Evolutionary conservation across 2,329 filamentous ascomycete species (phyloP).

Genomic region (Fusarium xyrophilum): DNA sequence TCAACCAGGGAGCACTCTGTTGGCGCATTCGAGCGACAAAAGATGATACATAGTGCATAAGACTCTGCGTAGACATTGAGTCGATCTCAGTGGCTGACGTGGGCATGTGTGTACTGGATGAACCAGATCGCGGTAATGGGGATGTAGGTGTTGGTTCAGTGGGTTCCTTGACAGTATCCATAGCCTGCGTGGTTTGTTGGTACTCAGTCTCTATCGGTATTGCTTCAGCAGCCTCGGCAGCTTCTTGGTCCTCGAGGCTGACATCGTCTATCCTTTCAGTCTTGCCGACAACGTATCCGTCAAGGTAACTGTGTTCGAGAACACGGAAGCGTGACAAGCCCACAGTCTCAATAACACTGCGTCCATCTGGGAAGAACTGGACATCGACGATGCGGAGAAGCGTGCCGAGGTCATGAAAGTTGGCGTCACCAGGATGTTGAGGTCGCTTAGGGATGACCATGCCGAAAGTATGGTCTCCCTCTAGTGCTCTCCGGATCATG

Average conservation of each 20-base stretch:
- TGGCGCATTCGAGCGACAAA: constrained; percentile 75
- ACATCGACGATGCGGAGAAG: constrained; percentile 77
- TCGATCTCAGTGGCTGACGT: constrained; percentile 30
- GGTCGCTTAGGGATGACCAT: constrained; percentile 77
- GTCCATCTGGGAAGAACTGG: constrained; percentile 78
- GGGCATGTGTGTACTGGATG: constrained; percentile 6
- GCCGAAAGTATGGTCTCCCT: constrained; percentile 78
- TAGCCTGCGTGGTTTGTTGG: neutral
- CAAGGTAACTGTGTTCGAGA: constrained; percentile 66
- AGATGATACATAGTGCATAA: constrained; percentile 69
- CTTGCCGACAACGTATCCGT: constrained; percentile 80
- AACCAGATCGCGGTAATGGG: neutral
- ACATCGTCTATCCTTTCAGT: constrained; percentile 82
- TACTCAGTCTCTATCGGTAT: constrained; percentile 9
- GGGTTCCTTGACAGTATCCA: constrained; percentile 4
- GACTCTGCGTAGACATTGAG: constrained; percentile 70
- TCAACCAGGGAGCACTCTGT: constrained; percentile 76
- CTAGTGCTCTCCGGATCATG: constrained; percentile 83
- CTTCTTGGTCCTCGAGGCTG: constrained; percentile 80
- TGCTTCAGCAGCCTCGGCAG: constrained; percentile 71
- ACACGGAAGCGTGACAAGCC: constrained; percentile 81
- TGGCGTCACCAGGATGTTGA: constrained; percentile 43
- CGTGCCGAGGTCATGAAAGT: constrained; percentile 78
- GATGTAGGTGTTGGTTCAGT: neutral
- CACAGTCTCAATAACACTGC: constrained; percentile 79